Evolutionary conservation across 345 rosid genomes (phyloP).

Genomic region (Arabis hirsuta): DNA sequence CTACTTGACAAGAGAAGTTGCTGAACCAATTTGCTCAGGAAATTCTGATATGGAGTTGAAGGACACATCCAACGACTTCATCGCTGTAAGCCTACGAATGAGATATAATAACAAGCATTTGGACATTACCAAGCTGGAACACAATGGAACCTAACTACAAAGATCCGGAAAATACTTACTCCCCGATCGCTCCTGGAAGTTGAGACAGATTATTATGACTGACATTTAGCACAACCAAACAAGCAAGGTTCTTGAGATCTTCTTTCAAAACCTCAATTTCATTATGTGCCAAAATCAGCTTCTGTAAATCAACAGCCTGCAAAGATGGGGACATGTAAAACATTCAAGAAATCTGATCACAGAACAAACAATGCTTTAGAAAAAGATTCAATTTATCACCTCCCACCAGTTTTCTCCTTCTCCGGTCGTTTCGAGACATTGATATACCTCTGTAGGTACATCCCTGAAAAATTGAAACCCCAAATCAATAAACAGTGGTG

Average conservation of each 20-base stretch:
- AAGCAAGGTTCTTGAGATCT: constrained; percentile 69
- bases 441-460: constrained; percentile 79
- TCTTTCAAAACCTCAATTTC: constrained; percentile 73
- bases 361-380: constrained; percentile 18
- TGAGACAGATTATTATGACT: constrained; percentile 73
- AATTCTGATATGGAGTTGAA: constrained; percentile 59
- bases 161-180: constrained; percentile 56
- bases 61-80: constrained; percentile 86
- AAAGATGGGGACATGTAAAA: constrained; percentile 13
- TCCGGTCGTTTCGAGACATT: constrained; percentile 59
- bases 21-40: constrained; percentile 87
- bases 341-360: constrained; percentile 2
- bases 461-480: constrained; percentile 49
- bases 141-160: constrained; percentile 2
- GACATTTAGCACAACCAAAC: constrained; percentile 72
- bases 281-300: constrained; percentile 93
- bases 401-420: constrained; percentile 98
- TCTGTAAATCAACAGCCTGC: constrained; percentile 87
- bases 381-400: constrained; percentile 49
- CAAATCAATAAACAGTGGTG: constrained; percentile 19
- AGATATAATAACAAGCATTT: background rate
- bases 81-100: constrained; percentile 65
- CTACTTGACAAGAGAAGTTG: constrained; percentile 85
- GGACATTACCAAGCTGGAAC: constrained; percentile 20
- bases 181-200: constrained; percentile 83